Evolutionary conservation across 176 grass and related monocot species (phyloP).

Genomic region (Oryza glumipatula): DNA sequence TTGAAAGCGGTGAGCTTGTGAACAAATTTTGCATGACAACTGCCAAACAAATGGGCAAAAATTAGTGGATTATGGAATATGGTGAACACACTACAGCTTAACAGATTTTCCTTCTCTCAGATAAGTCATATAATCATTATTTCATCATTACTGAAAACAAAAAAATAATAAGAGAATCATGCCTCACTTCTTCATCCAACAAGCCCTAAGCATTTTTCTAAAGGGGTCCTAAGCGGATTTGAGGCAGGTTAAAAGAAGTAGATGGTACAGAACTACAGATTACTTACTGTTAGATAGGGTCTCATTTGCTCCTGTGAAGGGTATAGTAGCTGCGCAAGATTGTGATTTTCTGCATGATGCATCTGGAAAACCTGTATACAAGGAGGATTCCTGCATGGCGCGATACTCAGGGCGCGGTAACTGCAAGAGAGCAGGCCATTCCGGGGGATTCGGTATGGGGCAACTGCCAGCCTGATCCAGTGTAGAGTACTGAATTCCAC

Average conservation of each 20-base stretch:
- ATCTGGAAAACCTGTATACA: slow-evolving; percentile 44
- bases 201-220: neutral
- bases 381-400: slow-evolving; percentile 38
- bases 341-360: slow-evolving; percentile 54
- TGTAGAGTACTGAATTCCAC: slow-evolving; percentile 55
- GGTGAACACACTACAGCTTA: slow-evolving; percentile 11
- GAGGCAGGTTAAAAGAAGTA: neutral
- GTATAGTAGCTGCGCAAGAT: slow-evolving; percentile 54
- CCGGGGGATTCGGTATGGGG: slow-evolving; percentile 53
- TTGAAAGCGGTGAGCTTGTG: slow-evolving; percentile 34
- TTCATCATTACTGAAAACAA: slow-evolving; percentile 17
- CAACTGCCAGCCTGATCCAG: slow-evolving; percentile 46
- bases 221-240: neutral
- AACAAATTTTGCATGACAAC: slow-evolving; percentile 61
- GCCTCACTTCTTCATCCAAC: neutral
- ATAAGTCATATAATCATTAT: neutral
- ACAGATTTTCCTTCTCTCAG: neutral
- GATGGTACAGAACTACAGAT: neutral
- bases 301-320: slow-evolving; percentile 57
- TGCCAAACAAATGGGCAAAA: slow-evolving; percentile 37
- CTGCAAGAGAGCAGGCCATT: slow-evolving; percentile 60
- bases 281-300: slow-evolving; percentile 64
- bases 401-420: slow-evolving; percentile 51
- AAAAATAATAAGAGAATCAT: neutral
- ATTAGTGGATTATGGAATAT: slow-evolving; percentile 35